Evolutionary conservation across 306 rosid species (phyloP).

Genomic region (Biancaea sappan): DNA sequence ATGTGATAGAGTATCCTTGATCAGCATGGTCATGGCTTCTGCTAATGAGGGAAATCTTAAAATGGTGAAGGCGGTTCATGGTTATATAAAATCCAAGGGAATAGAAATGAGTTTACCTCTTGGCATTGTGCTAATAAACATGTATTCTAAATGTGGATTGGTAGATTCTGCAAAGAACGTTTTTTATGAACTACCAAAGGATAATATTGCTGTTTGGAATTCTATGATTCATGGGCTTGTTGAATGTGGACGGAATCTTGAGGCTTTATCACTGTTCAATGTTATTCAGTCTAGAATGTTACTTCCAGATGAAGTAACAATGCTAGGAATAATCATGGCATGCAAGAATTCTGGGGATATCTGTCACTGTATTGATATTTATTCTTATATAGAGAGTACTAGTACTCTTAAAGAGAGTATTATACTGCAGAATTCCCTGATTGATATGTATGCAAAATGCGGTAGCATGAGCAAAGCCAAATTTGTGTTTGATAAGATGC

Average conservation of each 20-base stretch:
- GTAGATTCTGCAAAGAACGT: background rate
- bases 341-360: slow-evolving; percentile 1
- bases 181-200: background rate
- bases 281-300: background rate
- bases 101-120: background rate
- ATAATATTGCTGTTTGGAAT: slow-evolving; percentile 3
- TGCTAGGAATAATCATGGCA: slow-evolving; percentile 20
- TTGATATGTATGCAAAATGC: slow-evolving; percentile 23
- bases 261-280: slow-evolving; percentile 11
- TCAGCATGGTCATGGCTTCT: slow-evolving; percentile 7
- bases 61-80: slow-evolving; percentile 1
- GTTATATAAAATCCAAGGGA: background rate
- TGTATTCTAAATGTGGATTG: slow-evolving; percentile 20
- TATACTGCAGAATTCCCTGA: slow-evolving; percentile 10
- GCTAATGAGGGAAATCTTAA: slow-evolving; percentile 1
- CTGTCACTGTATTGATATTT: background rate
- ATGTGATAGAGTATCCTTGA: slow-evolving; percentile 12
- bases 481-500: background rate
- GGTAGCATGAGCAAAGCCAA: slow-evolving; percentile 14
- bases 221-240: slow-evolving; percentile 20
- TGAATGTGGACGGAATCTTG: background rate
- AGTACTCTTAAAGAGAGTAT: background rate
- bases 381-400: background rate
- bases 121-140: slow-evolving; percentile 9
- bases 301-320: slow-evolving; percentile 17